Base-by-base conservation (phyloP, 2,329 filamentous ascomycete species). In the Trichoderma guizhouense region DNA sequence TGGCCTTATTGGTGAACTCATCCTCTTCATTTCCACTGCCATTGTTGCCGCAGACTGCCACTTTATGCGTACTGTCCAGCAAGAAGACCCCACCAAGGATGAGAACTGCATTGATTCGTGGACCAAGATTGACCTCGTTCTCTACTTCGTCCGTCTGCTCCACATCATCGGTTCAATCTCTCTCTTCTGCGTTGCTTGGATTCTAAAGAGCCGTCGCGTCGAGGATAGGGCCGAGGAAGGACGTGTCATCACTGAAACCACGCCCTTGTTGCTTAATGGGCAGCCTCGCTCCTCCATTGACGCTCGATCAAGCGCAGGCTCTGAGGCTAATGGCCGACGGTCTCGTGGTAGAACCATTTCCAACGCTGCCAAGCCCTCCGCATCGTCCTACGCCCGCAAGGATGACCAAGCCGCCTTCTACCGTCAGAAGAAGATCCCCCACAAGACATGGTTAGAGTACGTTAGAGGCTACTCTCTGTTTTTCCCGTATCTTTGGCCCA, bases 401-500 rank as follows among this genome's bases (percentile, higher is more conserved):
- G 91, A 93, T 72, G 88, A 89, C 66, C 89, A 89, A 28, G 90
- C 92, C 11, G 93, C 93, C 7, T 98, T 97, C 86, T 97, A 97
- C 80, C 92, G 95, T 76, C 95, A 95, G 2, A 92, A 92, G 47
- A 95, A 93, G 74, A 88, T 94, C 9, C 95, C 94, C 3, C 92
- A 93, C 76, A 94, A 93, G 76, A 96, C 91, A 67, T 99, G 96
- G 96, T 97, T 93, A 90, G 95, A 98, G 79, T 99, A 99, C 80
- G 85, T 98, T 73, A 91, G 92, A 74, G 94, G 95, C 60, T 99
- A 98, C 81, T 93, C 92, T 14, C 86, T 98, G 66, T 97, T 99
- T 82, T 97, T 98, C 80, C 95, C 95, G 0, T 99, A 98, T 79
- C 89, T 98, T 72, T 99, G 96, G 96, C 96, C 96, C 0, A 92